Conservation (phyloP, 192 early-diverging fungal species). For the Rhizophagus clarus region DNA sequence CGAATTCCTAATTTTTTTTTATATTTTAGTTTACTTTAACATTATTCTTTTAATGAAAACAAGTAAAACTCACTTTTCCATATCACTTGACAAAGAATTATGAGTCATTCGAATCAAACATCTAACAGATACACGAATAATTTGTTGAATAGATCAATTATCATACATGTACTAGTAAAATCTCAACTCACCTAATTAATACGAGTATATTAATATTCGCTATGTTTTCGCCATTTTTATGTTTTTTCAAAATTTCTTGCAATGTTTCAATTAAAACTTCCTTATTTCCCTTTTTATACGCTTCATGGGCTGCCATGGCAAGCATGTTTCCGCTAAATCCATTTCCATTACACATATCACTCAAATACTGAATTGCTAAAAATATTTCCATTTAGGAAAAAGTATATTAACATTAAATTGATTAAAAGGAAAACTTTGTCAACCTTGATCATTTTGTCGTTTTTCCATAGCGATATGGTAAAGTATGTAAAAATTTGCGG, state of each 20-base stretch:
- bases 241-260: conserved; percentile 28
- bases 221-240: conserved; percentile 5
- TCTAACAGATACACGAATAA: background rate
- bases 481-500: conserved; percentile 32
- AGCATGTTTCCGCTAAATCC: conserved; percentile 35
- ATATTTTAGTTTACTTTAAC: background rate
- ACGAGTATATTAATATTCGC: conserved; percentile 28
- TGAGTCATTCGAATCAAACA: conserved; percentile 33
- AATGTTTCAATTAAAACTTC: conserved; percentile 29
- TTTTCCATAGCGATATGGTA: conserved; percentile 29
- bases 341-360: conserved; percentile 30
- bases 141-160: background rate
- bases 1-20: background rate
- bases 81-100: background rate
- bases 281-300: conserved; percentile 29
- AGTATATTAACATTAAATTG: background rate
- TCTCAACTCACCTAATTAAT: conserved; percentile 27
- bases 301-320: conserved; percentile 31
- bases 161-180: background rate
- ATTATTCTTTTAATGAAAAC: no score
- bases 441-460: conserved; percentile 26
- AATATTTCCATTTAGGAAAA: background rate
- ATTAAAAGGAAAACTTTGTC: background rate
- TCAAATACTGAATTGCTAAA: conserved; percentile 22
- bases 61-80: conserved; percentile 2